Percentiles rank a stretch among this genome's conserved stretches.
Conservation (phyloP, 352 stramenopile genomes). For the Salisapilia sapeloensis region DNA sequence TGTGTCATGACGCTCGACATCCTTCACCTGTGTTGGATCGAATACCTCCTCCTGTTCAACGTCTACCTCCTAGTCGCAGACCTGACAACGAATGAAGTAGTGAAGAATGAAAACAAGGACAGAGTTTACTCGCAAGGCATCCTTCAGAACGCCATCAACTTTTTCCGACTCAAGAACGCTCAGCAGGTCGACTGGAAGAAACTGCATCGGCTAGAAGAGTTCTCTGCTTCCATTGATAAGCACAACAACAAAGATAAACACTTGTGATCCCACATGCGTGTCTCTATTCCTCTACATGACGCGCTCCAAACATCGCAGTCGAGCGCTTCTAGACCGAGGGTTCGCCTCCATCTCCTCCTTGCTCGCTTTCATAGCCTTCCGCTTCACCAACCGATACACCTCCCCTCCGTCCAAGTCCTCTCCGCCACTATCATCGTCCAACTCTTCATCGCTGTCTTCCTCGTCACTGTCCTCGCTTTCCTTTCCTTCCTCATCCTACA, state of each 20-base stretch:
- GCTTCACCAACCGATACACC: slow-evolving; percentile 35
- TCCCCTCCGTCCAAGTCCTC: slow-evolving; percentile 14
- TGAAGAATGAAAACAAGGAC: slow-evolving; percentile 39
- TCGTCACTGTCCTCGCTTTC: slow-evolving; percentile 5
- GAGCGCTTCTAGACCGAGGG: slow-evolving; percentile 43
- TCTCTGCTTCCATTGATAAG: slow-evolving; percentile 4
- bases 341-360: slow-evolving; percentile 45
- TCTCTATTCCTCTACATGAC: slow-evolving; percentile 10
- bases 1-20: slow-evolving; percentile 28
- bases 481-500: slow-evolving; percentile 13
- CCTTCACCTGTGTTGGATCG: slow-evolving; percentile 55
- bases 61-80: slow-evolving; percentile 32
- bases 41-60: slow-evolving; percentile 54
- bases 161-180: slow-evolving; percentile 20
- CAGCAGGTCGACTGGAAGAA: slow-evolving; percentile 28
- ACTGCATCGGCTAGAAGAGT: slow-evolving; percentile 43
- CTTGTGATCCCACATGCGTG: background rate
- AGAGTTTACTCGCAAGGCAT: slow-evolving; percentile 39
- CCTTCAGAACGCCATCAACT: slow-evolving; percentile 36
- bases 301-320: slow-evolving; percentile 55
- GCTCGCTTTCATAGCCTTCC: slow-evolving; percentile 52
- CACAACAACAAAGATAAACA: background rate
- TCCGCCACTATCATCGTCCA: slow-evolving; percentile 3
- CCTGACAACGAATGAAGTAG: slow-evolving; percentile 67
- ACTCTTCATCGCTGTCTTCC: slow-evolving; percentile 11